Percentiles rank a stretch among this genome's conserved stretches.
phyloP scores from a whole-genome alignment of 2,329 filamentous ascomycete species.

The Penicillium vulpinum region DNA sequence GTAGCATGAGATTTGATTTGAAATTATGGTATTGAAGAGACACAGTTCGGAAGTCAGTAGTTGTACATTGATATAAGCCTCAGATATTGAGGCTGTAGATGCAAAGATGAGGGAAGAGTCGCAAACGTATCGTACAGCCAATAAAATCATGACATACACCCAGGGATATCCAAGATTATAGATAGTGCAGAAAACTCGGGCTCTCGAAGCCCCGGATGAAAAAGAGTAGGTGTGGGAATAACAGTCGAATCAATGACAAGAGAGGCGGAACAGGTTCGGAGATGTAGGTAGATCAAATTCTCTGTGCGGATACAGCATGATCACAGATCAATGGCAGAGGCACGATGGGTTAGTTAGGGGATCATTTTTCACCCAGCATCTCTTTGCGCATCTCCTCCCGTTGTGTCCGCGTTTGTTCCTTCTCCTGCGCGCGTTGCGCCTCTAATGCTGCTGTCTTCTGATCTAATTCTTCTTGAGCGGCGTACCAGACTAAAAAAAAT shows the following conservation, averaged over 20 bases:
- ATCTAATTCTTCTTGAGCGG: conserved; percentile 40
- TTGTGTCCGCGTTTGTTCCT: conserved; percentile 37
- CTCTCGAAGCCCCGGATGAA: not conserved
- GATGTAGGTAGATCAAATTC: not conserved
- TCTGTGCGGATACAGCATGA: not conserved
- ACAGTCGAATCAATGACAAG: too few species aligned
- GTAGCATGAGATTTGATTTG: not conserved
- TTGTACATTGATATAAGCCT: conserved; percentile 36
- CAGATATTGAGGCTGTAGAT: not conserved
- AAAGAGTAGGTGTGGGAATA: not conserved
- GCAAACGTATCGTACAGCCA: conserved; percentile 23
- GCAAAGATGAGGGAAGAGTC: not conserved
- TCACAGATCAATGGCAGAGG: not conserved
- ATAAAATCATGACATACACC: conserved; percentile 16
- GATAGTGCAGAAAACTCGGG: not conserved
- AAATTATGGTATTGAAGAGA: not conserved
- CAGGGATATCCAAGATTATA: not conserved
- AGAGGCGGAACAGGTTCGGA: not conserved
- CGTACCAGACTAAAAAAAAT: conserved; percentile 40
- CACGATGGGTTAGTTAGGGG: not conserved
- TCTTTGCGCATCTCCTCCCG: conserved; percentile 44
- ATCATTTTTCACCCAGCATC: conserved; percentile 37
- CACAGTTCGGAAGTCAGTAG: conserved; percentile 33
- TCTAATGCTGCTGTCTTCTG: conserved; percentile 28
- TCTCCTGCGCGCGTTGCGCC: conserved; percentile 24